Base-by-base conservation (phyloP, 2,329 filamentous ascomycete species). In the Fusarium virguliforme region DNA sequence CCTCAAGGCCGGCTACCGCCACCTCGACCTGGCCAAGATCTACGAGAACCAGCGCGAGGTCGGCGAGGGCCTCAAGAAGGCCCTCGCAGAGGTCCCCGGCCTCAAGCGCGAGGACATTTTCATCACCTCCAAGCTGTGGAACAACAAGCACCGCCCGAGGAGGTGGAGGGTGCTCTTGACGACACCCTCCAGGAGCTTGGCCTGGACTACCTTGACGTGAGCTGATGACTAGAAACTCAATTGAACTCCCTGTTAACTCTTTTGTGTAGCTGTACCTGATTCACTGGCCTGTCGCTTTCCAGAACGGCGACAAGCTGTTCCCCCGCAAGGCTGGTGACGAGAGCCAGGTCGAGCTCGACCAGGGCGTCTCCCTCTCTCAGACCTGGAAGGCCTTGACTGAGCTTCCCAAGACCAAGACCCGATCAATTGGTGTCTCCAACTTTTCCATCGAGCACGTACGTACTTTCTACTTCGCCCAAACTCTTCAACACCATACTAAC, bases 361-460 rank as follows among this genome's bases (percentile, higher is more conserved):
- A 82, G 57, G 75, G 70, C 38, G 81, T 84, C 43, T 80, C 81
- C 62, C 77, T 85, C 46, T 72, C 77, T 8, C 79, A 84, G 65
- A 85, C 84, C 32, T 85, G 84, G 84, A 82, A 82, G 77, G 83
- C 83, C 59, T 76, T 89, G 77, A 87, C 87, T 67, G 82, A 88
- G 80, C 86, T 91, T 15, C 86, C 87, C 66, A 88, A 85, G 72
- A 84, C 82, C 72, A 91, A 91, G 79, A 88, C 87, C 71, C 86
- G 86, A 79, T 89, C 90, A 81, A 89, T 93, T 73, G 91, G 91
- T 77, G 90, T 94, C 70, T 92, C 90, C 80, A 94, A 94, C 85
- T 93, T 92, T 76, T 87, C 85, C 76, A 88, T 92, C 78, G 86
- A 87, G 79, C 80, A 83, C 71, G 80, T 79, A 77, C 37, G 79